Evolutionary conservation across 2,329 filamentous ascomycete genomes (phyloP).

Genomic region (Penicillium sp.): DNA sequence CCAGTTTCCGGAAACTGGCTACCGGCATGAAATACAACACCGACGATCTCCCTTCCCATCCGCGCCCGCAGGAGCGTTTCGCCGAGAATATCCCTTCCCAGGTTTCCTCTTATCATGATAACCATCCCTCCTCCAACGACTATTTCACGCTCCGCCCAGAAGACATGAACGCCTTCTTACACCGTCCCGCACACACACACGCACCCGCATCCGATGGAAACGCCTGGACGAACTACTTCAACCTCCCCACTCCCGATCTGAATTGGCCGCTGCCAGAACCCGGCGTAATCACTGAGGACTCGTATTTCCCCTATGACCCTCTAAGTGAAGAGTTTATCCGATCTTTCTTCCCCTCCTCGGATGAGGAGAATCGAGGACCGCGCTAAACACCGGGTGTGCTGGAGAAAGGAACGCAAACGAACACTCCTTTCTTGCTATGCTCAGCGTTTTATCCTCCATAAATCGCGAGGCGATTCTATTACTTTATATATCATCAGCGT

Average conservation of each 20-base stretch:
- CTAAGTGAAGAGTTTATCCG: conserved; percentile 41
- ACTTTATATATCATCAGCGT: background rate
- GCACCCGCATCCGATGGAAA: conserved; percentile 6
- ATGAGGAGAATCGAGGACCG: conserved; percentile 29
- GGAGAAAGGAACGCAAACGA: conserved; percentile 2
- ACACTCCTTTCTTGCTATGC: background rate
- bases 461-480: background rate
- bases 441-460: background rate
- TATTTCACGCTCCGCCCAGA: conserved; percentile 18
- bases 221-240: conserved; percentile 15
- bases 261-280: conserved; percentile 12
- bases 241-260: conserved; percentile 16
- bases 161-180: conserved; percentile 9
- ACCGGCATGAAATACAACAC: conserved; percentile 38
- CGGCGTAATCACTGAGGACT: conserved; percentile 23
- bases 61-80: conserved; percentile 15
- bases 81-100: background rate
- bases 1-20: conserved; percentile 38
- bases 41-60: conserved; percentile 34
- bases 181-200: background rate
- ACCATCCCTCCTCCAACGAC: conserved; percentile 2
- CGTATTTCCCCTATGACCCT: conserved; percentile 42
- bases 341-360: conserved; percentile 38
- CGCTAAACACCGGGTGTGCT: conserved; percentile 1
- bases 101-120: background rate